Evolutionary conservation across 2,329 filamentous ascomycete species (phyloP).

Genomic region (Seiridium unicorne): DNA sequence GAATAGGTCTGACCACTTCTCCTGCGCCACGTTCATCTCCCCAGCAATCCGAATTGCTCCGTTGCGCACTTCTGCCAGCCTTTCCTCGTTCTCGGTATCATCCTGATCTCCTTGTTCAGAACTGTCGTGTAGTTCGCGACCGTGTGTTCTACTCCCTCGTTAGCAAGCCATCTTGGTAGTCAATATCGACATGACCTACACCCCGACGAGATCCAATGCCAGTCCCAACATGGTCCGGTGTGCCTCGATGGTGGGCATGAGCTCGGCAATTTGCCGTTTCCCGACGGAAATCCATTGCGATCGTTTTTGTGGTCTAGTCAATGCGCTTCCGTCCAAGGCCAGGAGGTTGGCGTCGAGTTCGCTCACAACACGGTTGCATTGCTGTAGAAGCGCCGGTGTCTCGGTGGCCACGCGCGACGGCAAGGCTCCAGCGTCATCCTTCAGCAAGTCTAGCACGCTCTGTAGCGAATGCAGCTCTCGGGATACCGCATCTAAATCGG

Average conservation of each 20-base stretch:
- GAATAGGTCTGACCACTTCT: slow-evolving; percentile 38
- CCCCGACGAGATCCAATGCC: slow-evolving; percentile 37
- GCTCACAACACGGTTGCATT: slow-evolving; percentile 33
- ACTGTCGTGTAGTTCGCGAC: slow-evolving; percentile 9
- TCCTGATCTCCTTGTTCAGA: slow-evolving; percentile 4
- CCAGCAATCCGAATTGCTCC: slow-evolving; percentile 32
- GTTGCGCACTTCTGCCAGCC: slow-evolving; percentile 20
- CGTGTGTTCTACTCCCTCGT: slow-evolving; percentile 11
- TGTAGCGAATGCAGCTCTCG: slow-evolving; percentile 40
- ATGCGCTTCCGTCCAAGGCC: slow-evolving; percentile 24
- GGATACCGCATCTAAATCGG: slow-evolving; percentile 36
- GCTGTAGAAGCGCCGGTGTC: slow-evolving; percentile 33
- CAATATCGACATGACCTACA: slow-evolving; percentile 26
- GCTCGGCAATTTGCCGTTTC: slow-evolving; percentile 27
- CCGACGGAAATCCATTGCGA: slow-evolving; percentile 33
- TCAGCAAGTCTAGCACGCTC: slow-evolving; percentile 34
- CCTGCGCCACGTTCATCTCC: slow-evolving; percentile 31
- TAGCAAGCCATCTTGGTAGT: not conserved
- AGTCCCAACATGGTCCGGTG: slow-evolving; percentile 37
- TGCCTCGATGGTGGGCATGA: slow-evolving; percentile 33
- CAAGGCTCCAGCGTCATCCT: slow-evolving; percentile 35
- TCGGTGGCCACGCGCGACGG: slow-evolving; percentile 32
- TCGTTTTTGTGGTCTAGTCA: slow-evolving; percentile 35
- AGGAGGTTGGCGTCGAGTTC: slow-evolving; percentile 33
- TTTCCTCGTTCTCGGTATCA: slow-evolving; percentile 6